Conservation (phyloP, 148 eudicot genomes). For the Fagopyrum tataricum region DNA sequence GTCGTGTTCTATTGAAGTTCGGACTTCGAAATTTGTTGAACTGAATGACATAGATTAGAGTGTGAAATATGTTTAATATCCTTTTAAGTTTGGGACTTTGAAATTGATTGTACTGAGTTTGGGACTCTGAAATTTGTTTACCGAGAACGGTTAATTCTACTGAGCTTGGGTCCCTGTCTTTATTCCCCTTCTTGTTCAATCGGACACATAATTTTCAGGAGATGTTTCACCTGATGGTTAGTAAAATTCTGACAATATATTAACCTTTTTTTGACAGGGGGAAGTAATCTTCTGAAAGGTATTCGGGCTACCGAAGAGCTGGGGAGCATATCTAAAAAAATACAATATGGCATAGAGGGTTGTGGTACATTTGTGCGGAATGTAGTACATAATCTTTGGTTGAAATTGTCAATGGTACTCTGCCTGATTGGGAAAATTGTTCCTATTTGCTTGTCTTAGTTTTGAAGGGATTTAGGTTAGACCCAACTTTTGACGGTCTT, state of each 20-base stretch:
- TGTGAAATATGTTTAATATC: neutral
- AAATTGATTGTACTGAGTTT: neutral
- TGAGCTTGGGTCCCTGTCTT: neutral
- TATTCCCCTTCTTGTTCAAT: neutral
- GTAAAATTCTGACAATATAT: neutral
- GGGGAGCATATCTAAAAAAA: neutral
- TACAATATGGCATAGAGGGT: neutral
- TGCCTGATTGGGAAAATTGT: neutral
- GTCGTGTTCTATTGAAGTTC: neutral
- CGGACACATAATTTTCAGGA: neutral
- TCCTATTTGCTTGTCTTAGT: neutral
- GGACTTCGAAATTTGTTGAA: neutral
- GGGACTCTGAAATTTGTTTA: neutral
- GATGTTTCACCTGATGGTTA: neutral
- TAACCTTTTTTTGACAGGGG: neutral
- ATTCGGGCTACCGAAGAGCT: neutral
- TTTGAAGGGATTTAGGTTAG: neutral
- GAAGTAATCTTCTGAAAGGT: neutral
- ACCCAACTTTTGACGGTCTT: conserved; percentile 1
- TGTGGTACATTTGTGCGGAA: neutral
- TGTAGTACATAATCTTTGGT: neutral
- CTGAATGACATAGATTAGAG: neutral
- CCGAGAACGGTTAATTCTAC: neutral
- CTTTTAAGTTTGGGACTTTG: neutral
- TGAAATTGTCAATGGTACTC: neutral